A percentile compares a stretch with the other conserved stretches of the same genome.
These are phyloP conservation scores for Saccharomycopsis lassenensis DNA, from an alignment of 805 yeast genomes.

Conservation along the genomic window DNA sequence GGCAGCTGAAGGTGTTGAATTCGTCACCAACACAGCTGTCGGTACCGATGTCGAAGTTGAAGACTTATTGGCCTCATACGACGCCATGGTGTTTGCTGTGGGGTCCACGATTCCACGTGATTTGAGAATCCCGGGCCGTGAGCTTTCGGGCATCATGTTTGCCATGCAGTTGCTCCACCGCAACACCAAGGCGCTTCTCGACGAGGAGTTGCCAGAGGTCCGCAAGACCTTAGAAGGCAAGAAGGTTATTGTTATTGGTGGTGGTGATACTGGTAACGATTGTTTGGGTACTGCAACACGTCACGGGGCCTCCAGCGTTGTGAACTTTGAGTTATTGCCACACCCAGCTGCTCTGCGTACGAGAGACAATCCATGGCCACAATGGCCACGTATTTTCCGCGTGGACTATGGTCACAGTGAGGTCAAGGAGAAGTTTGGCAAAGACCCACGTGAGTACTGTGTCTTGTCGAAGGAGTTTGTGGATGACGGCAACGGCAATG, in stretches of 20 bases:
- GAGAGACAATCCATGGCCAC: constrained; percentile 99
- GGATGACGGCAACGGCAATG: constrained; percentile 91
- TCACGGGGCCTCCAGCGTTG: constrained; percentile 92
- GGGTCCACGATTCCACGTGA: constrained; percentile 97
- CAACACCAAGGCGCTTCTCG: constrained; percentile 85
- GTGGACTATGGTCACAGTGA: constrained; percentile 97
- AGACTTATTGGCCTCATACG: constrained; percentile 51
- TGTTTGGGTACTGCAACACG: constrained; percentile 96
- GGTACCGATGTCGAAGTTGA: constrained; percentile 75
- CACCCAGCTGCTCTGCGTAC: constrained; percentile 80
- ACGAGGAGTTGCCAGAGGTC: constrained; percentile 68
- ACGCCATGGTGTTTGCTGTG: constrained; percentile 84
- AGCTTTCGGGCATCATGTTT: constrained; percentile 76
- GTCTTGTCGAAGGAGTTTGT: constrained; percentile 92
- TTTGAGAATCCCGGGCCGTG: constrained; percentile 88
- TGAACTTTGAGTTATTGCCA: constrained; percentile 90
- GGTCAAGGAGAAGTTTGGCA: constrained; percentile 88
- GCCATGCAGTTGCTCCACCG: constrained; percentile 87
- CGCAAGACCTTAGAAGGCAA: constrained; percentile 67
- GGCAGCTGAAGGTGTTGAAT: constrained; percentile 81
- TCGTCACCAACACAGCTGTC: constrained; percentile 65
- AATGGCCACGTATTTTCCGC: constrained; percentile 97
- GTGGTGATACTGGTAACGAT: constrained; percentile 99
- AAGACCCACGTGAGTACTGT: constrained; percentile 95
- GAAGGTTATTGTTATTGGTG: constrained; percentile 93